Evolutionary conservation across 129 eudicot species (phyloP), one percentile per base, ranked within the genome.

Genomic region (Pittosporum tobira): DNA sequence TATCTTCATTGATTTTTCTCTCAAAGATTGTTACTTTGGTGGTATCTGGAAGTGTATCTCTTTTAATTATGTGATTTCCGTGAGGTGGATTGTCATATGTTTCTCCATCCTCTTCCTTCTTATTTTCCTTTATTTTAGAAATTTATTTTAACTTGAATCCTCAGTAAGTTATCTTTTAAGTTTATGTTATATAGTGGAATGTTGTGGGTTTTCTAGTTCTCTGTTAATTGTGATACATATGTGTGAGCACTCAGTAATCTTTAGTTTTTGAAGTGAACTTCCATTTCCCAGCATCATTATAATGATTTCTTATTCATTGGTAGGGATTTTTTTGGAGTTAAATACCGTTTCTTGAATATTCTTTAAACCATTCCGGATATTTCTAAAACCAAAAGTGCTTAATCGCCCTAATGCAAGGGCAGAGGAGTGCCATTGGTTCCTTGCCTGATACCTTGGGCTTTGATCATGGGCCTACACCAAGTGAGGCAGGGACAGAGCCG

Each of bases 351-450:
- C 36, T 27, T 31, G 38, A 26, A 56, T 56, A 31, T 45, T 45
- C 20, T 64, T 54, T 48, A 15, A 22, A 46, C 48, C 53, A 6
- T 72, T 34, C 25, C 64, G 75, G 87, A 71, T 53, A 24, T 71
- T 40, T 61, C 24, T 62, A 54, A 38, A 61, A 34, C 24, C n/a
- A n/a, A 61, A 48, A 61, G 52, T 43, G 13, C 24, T 44, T 48
- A 15, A 42, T 37, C 57, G 76, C 67, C 66, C 78, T 61, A 75
- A 89, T 85, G 97, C 95, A 89, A 73, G 97, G 93, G 65, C 88
- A 77, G 10, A 73, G 80, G 72, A 76, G 88, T 73, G 74, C 84
- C 22, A 63, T 85, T n/a, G 84, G 81, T 66, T 76, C 96, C 26
- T 73, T 84, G 64, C 77, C 78, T 23, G 94, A 78, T 59, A 68